These are phyloP conservation scores for Aspergillus carbonarius DNA, from an alignment of 2,329 filamentous ascomycete species.

Conservation along the genomic window DNA sequence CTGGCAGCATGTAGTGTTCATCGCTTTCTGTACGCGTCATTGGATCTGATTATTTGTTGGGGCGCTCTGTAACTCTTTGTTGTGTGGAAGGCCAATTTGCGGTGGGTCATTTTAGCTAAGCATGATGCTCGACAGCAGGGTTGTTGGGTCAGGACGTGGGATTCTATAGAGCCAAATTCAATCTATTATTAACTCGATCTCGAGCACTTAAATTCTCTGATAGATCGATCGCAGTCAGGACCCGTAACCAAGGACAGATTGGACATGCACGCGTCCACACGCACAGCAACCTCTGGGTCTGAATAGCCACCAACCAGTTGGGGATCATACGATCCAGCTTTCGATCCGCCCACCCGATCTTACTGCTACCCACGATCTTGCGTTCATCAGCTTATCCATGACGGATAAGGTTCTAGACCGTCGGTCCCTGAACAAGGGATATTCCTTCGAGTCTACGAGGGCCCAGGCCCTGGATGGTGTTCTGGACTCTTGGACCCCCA, in stretches of 20 bases:
- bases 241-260: neutral
- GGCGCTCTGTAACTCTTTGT: conserved; percentile 5
- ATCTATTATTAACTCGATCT: neutral
- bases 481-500: conserved; percentile 31
- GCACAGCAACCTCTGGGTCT: neutral
- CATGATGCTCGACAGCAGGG: neutral
- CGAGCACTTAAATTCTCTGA: neutral
- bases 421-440: conserved; percentile 17
- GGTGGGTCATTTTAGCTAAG: conserved; percentile 9
- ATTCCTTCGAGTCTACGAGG: conserved; percentile 24
- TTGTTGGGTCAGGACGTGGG: neutral
- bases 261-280: neutral
- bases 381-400: conserved; percentile 13
- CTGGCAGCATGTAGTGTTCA: conserved; percentile 9
- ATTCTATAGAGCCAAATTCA: neutral
- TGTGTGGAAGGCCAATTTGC: conserved; percentile 3
- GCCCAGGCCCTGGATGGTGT: conserved; percentile 29
- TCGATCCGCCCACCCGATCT: conserved; percentile 3
- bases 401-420: conserved; percentile 30
- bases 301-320: neutral
- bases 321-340: neutral
- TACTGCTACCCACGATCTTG: conserved; percentile 2
- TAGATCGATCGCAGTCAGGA: neutral
- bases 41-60: neutral
- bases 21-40: conserved; percentile 1